Conservation (phyloP, 371 early-diverging fungal species). For the Actinomucor elegans region DNA sequence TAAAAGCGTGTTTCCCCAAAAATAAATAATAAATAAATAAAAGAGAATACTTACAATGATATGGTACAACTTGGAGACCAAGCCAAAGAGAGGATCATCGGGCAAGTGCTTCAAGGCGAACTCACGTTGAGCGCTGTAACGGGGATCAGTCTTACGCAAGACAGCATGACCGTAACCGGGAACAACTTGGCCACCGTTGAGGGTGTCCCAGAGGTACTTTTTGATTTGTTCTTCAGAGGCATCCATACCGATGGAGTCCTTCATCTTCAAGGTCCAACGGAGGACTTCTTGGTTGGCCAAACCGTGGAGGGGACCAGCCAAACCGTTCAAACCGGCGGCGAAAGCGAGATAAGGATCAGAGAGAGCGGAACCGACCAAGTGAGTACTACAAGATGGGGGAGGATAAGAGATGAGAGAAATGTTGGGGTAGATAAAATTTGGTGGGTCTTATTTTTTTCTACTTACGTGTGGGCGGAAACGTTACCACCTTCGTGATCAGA, state of each 20-base stretch:
- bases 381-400: conserved; percentile 52
- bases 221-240: conserved; percentile 92
- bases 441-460: too few relatives aligned
- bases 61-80: conserved; percentile 95
- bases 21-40: not conserved
- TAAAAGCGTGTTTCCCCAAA: too few relatives aligned
- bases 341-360: conserved; percentile 98
- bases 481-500: conserved; percentile 99
- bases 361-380: conserved; percentile 96
- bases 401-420: not conserved
- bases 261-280: conserved; percentile 95
- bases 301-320: conserved; percentile 99
- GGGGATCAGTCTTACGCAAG: conserved; percentile 94
- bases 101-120: conserved; percentile 98
- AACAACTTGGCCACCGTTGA: conserved; percentile 95
- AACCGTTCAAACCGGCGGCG: conserved; percentile 96
- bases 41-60: conserved; percentile 61
- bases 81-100: conserved; percentile 94
- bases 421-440: too few relatives aligned
- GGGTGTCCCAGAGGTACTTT: conserved; percentile 94
- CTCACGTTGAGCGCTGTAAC: conserved; percentile 98
- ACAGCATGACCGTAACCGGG: conserved; percentile 99
- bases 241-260: conserved; percentile 80
- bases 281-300: conserved; percentile 99
- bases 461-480: conserved; percentile 91